Base-by-base conservation (phyloP, 805 yeast species). In the Wickerhamomyces chambardii region DNA sequence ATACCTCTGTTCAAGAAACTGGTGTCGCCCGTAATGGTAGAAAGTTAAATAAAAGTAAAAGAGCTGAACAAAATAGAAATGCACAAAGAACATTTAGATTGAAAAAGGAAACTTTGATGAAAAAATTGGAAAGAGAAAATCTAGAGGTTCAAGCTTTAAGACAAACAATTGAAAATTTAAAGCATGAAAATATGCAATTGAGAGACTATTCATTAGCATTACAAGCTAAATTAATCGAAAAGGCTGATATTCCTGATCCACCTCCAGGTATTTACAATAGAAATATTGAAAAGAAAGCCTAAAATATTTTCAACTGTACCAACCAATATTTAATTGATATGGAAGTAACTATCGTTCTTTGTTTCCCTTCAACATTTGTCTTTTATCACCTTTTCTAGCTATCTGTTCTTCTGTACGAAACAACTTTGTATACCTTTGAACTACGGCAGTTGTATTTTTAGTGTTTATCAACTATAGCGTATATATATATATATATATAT, bases 61-160 rank as follows among this genome's bases (percentile, higher is more conserved):
- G 97, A 43, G 96, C 96, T 2, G 87, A 81, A 8, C 97, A 89
- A 59, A 89, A 89, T 63, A 68, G 97, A 51, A 78, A 75, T 41
- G 96, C 97, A 5, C 97, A 89, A 61, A 75, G 84, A 46, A 95
- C 95, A 8, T 89, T 87, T 61, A 72, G 97, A 52, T 78, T 77
- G 53, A 70, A 96, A 41, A 80, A 84, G 53, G 95, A 87, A 49
- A 70, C 74, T 38, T 79, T 85, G 50, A 76, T 89, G 44, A 81
- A 78, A 56, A 90, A 85, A 33, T 65, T 89, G 38, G 95, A 89
- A 59, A 57, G 64, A 27, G 77, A 78, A 51, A 83, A 84, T 10
- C 64, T 68, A 31, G 78, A 78, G 47, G 75, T 75, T 39, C 75
- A 74, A 42, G 64, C 62, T n/a, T 63, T 84, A 45, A 72, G 75